Evolutionary conservation across 495 filamentous ascomycete species (phyloP).

Genomic region (Corynascus novoguineensis): DNA sequence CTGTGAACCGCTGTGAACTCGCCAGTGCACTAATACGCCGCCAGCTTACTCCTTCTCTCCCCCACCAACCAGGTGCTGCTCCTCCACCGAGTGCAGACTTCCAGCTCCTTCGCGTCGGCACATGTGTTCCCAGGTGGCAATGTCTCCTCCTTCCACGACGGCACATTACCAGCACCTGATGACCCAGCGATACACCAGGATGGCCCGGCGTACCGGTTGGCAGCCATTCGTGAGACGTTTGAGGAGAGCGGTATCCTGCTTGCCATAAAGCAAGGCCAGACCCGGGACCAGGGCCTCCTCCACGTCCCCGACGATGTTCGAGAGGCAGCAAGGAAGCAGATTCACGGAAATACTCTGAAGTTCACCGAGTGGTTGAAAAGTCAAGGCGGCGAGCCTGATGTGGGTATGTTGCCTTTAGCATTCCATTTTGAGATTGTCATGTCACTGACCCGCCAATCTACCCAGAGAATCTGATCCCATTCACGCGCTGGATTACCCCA

Average conservation of each 20-base stretch:
- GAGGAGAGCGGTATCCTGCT: conserved; percentile 91
- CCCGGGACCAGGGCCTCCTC: conserved; percentile 39
- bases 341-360: conserved; percentile 54
- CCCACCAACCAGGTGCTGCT: conserved; percentile 81
- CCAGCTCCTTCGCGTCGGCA: conserved; percentile 78
- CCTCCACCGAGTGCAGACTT: conserved; percentile 76
- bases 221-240: conserved; percentile 85
- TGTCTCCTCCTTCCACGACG: conserved; percentile 65
- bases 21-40: not conserved
- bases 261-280: conserved; percentile 41
- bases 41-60: conserved; percentile 78
- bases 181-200: conserved; percentile 57
- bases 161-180: conserved; percentile 46
- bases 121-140: conserved; percentile 98
- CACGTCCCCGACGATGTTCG: conserved; percentile 53
- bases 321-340: conserved; percentile 59
- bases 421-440: too few species aligned
- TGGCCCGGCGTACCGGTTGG: conserved; percentile 61
- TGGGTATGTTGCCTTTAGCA: conserved; percentile 40
- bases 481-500: conserved; percentile 90
- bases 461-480: conserved; percentile 64
- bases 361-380: conserved; percentile 64
- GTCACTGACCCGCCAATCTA: not conserved
- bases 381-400: conserved; percentile 60
- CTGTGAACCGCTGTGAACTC: not conserved